Conservation (phyloP, 139 green algal genomes). For the Closterium sp. region DNA sequence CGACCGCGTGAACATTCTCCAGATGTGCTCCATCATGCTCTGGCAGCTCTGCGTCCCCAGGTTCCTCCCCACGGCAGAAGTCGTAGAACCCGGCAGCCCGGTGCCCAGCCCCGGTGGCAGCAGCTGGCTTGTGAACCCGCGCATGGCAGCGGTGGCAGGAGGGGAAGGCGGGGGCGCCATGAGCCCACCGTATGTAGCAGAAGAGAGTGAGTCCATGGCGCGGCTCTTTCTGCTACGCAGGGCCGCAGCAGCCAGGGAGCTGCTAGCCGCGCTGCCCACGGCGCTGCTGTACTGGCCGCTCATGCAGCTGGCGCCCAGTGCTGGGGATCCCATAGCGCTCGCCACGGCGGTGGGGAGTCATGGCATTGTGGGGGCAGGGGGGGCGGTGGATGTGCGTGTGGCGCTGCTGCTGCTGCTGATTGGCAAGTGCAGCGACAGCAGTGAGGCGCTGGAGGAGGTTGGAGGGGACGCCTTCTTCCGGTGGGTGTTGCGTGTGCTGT, state of each 20-base stretch:
- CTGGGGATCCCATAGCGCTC: constrained; percentile 15
- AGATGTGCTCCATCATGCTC: constrained; percentile 42
- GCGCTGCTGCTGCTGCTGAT: constrained; percentile 51
- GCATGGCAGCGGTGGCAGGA: neutral
- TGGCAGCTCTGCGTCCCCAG: constrained; percentile 36
- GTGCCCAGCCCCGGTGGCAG: neutral
- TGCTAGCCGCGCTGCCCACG: constrained; percentile 17
- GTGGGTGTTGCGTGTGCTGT: neutral
- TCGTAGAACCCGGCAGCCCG: neutral
- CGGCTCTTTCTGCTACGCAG: constrained; percentile 22
- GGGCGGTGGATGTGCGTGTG: constrained; percentile 19
- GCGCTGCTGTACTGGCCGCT: constrained; percentile 47
- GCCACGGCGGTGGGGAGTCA: constrained; percentile 40
- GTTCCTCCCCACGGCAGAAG: neutral
- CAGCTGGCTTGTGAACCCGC: constrained; percentile 9
- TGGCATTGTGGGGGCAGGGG: neutral
- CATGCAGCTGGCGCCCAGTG: constrained; percentile 36
- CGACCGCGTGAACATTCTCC: constrained; percentile 28
- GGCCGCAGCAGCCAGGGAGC: neutral
- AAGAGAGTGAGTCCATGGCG: constrained; percentile 21
- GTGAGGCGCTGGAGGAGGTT: constrained; percentile 31
- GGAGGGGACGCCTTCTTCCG: constrained; percentile 45
- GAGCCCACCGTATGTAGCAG: neutral
- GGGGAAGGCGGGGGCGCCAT: neutral
- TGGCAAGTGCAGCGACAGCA: constrained; percentile 35